phyloP scores from a whole-genome alignment of 805 yeast species.

The Pichia manshurica region DNA sequence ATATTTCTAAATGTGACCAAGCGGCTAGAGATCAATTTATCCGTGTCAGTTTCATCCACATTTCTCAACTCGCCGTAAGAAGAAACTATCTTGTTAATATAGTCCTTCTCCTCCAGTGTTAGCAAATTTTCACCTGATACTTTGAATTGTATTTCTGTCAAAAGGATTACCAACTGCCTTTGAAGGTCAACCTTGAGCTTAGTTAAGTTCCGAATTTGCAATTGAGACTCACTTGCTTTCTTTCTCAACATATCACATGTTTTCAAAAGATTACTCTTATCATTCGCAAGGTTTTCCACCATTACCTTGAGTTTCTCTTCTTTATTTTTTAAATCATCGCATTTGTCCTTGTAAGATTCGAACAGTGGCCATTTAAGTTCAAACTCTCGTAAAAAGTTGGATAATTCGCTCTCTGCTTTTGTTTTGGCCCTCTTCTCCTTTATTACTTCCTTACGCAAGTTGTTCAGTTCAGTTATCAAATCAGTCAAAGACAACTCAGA shows the following conservation, averaged over 20 bases:
- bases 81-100: constrained; percentile 50
- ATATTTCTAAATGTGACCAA: constrained; percentile 64
- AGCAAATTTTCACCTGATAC: constrained; percentile 56
- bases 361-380: constrained; percentile 75
- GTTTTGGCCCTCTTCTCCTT: constrained; percentile 69
- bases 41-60: constrained; percentile 55
- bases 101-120: constrained; percentile 56
- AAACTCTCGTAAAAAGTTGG: constrained; percentile 65
- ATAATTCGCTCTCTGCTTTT: constrained; percentile 63
- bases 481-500: constrained; percentile 59
- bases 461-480: constrained; percentile 56
- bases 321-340: constrained; percentile 51
- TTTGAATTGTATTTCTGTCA: constrained; percentile 59
- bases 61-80: constrained; percentile 16
- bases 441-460: constrained; percentile 58
- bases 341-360: constrained; percentile 55
- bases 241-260: constrained; percentile 23
- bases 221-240: constrained; percentile 37
- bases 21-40: constrained; percentile 62
- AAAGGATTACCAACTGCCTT: constrained; percentile 70
- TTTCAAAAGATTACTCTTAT: constrained; percentile 25
- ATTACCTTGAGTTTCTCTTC: constrained; percentile 48
- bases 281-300: constrained; percentile 49
- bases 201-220: constrained; percentile 43
- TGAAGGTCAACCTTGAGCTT: constrained; percentile 68